Evolutionary conservation across 2,329 filamentous ascomycete species (phyloP).

Genomic region (Ilyonectria mors-panacis): DNA sequence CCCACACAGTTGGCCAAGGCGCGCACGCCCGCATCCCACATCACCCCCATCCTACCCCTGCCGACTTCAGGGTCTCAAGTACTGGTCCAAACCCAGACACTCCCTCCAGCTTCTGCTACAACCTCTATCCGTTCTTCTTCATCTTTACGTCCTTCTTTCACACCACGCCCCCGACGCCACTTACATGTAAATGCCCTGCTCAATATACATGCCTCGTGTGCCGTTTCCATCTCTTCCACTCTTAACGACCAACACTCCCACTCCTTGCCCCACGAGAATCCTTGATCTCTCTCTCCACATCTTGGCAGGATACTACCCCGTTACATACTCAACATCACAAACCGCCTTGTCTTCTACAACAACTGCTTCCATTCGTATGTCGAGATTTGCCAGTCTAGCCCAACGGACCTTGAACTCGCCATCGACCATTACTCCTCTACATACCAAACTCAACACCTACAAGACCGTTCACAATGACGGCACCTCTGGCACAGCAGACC

Average conservation of each 20-base stretch:
- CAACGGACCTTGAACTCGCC: constrained; percentile 22
- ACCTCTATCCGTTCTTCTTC: constrained; percentile 39
- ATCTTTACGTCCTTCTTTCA: constrained; percentile 32
- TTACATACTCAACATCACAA: constrained; percentile 26
- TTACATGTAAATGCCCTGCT: constrained; percentile 41
- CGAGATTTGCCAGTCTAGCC: constrained; percentile 27
- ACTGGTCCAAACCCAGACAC: constrained; percentile 40
- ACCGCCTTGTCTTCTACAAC: constrained; percentile 15
- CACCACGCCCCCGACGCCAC: constrained; percentile 40
- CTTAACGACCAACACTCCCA: constrained; percentile 33
- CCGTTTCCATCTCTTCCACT: constrained; percentile 24
- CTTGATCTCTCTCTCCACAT: constrained; percentile 29
- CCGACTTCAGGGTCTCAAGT: constrained; percentile 45
- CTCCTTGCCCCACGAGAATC: constrained; percentile 22
- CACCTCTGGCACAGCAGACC: constrained; percentile 61
- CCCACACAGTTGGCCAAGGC: constrained; percentile 22
- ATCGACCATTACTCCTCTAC: constrained; percentile 22
- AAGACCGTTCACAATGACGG: constrained; percentile 60
- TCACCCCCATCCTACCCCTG: constrained; percentile 41
- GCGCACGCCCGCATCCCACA: constrained; percentile 34
- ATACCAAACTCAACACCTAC: constrained; percentile 13
- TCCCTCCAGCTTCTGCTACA: constrained; percentile 35
- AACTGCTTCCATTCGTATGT: constrained; percentile 29
- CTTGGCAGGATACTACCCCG: constrained; percentile 2
- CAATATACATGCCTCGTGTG: constrained; percentile 33